Conservation (phyloP, 78 protist genomes). For the Protostelium mycophagum region DNA sequence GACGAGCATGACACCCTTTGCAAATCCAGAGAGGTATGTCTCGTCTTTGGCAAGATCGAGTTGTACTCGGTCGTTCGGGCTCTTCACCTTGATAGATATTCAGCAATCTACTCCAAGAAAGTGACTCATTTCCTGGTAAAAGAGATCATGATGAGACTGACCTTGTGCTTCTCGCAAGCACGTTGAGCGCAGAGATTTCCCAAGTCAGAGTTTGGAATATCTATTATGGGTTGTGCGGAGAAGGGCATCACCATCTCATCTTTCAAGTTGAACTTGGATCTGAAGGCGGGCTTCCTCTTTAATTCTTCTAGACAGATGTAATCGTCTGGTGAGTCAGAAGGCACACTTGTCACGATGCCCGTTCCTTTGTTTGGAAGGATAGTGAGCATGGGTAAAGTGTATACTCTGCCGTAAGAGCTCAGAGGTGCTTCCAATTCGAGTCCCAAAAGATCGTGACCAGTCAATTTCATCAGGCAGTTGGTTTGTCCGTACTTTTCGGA, state of each 20-base stretch:
- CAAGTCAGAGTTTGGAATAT: constrained; percentile 74
- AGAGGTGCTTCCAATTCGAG: constrained; percentile 84
- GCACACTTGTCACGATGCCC: constrained; percentile 95
- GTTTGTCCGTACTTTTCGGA: constrained; percentile 63
- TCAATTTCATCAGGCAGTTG: constrained; percentile 23
- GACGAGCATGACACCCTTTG: constrained; percentile 82
- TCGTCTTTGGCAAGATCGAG: constrained; percentile 92
- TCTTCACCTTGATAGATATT: no score
- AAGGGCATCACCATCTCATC: constrained; percentile 83
- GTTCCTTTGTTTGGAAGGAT: constrained; percentile 90
- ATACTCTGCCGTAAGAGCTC: constrained; percentile 61
- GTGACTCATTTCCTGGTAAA: no score
- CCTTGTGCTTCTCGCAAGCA: constrained; percentile 83
- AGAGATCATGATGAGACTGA: no score
- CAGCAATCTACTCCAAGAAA: no score
- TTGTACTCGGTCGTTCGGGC: constrained; percentile 77
- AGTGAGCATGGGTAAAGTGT: constrained; percentile 93
- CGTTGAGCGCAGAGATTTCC: constrained; percentile 67
- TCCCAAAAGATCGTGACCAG: constrained; percentile 91
- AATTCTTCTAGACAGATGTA: constrained; percentile 89
- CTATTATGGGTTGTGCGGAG: constrained; percentile 86
- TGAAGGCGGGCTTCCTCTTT: constrained; percentile 77
- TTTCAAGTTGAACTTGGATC: constrained; percentile 74
- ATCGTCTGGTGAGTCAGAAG: constrained; percentile 98
- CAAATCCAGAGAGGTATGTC: constrained; percentile 82